Evolutionary conservation across 306 rosid species (phyloP).

Genomic region (Citrullus colocynthis): DNA sequence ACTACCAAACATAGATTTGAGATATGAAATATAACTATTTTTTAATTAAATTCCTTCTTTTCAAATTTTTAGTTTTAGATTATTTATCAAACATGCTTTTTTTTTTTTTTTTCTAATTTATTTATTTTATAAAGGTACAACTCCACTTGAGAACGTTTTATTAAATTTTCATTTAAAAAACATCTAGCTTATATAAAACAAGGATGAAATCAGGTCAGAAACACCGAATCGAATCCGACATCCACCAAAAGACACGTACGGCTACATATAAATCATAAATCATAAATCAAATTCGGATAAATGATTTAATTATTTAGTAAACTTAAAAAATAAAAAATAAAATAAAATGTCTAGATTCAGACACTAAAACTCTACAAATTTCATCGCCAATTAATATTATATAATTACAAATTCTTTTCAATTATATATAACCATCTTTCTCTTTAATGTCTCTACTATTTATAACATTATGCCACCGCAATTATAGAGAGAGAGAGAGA

Average conservation of each 20-base stretch:
- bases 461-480: no score
- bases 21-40: no score
- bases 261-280: neutral
- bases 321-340: neutral
- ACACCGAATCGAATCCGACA: neutral
- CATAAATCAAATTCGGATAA: neutral
- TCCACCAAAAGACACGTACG: neutral
- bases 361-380: neutral
- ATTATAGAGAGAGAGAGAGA: no score
- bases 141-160: no score
- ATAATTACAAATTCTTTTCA: neutral
- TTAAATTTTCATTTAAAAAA: no score
- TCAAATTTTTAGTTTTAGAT: no score
- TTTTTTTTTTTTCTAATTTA: no score
- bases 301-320: neutral
- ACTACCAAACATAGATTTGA: no score
- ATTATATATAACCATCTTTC: neutral
- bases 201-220: neutral
- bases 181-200: no score
- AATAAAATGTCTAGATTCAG: neutral
- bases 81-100: no score
- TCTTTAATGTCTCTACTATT: neutral
- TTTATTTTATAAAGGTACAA: no score
- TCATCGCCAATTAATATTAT: neutral
- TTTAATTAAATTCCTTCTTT: no score